These are phyloP conservation scores for Rhodotorula sp. DNA, from an alignment of 1,284 basidiomycete species.

Conservation along the genomic window DNA sequence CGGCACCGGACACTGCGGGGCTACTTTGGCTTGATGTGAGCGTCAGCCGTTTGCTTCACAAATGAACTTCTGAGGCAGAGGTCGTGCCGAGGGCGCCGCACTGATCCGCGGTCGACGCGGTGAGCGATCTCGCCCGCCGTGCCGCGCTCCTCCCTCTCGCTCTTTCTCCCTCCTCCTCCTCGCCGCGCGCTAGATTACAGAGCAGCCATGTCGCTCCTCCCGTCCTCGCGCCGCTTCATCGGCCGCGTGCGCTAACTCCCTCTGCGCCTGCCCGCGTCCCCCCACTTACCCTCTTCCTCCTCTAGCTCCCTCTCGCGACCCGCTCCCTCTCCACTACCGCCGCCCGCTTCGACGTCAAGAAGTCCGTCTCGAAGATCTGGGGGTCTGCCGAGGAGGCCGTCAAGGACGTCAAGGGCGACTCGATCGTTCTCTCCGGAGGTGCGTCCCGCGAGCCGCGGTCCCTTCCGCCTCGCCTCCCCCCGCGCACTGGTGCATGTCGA, in stretches of 20 bases:
- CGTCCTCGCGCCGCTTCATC: constrained; percentile 10
- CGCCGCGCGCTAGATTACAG: background rate
- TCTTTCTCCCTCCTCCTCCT: background rate
- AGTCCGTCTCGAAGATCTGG: constrained; percentile 66
- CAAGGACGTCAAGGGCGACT: constrained; percentile 75
- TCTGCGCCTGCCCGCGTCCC: background rate
- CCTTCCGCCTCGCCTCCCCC: background rate
- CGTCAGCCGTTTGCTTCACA: no score
- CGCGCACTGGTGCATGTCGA: background rate
- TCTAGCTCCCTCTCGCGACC: background rate
- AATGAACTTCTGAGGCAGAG: no score
- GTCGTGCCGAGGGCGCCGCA: no score
- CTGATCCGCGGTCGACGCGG: background rate
- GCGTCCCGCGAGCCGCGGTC: constrained; percentile 16
- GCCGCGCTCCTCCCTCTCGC: background rate
- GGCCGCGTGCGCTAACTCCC: constrained; percentile 9
- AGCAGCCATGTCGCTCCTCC: constrained; percentile 14
- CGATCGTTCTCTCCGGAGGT: constrained; percentile 79
- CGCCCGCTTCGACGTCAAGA: constrained; percentile 24
- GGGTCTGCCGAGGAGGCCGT: constrained; percentile 75
- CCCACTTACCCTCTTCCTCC: background rate
- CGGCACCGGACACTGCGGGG: no score
- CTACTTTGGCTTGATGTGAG: no score
- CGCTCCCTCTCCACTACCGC: constrained; percentile 26
- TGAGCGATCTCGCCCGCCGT: background rate